Evolutionary conservation across 371 early-diverging fungal genomes (phyloP).

Genomic region (Apophysomyces elegans): DNA sequence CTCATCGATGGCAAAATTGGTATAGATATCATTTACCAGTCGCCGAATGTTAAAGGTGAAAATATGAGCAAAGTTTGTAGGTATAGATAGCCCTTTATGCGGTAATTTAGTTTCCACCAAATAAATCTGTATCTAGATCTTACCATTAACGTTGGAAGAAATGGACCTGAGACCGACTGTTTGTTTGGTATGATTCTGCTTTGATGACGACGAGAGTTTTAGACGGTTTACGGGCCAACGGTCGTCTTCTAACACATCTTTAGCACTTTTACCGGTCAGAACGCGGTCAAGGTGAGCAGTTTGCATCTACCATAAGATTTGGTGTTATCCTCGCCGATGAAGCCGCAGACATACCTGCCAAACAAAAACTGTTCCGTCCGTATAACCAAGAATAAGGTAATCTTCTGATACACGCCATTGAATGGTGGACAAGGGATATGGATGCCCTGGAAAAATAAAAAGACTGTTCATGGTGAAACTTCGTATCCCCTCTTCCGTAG

Average conservation of each 20-base stretch:
- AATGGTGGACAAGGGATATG: constrained; percentile 55
- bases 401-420: constrained; percentile 78
- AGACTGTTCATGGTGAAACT: constrained; percentile 36
- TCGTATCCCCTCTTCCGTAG: not conserved
- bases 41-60: constrained; percentile 51
- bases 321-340: not conserved
- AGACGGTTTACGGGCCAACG: constrained; percentile 59
- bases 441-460: constrained; percentile 65
- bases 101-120: not conserved
- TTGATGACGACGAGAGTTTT: constrained; percentile 15
- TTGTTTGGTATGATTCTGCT: constrained; percentile 22
- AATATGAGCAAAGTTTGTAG: constrained; percentile 38
- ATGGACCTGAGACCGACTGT: constrained; percentile 34
- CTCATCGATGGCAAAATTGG: constrained; percentile 10
- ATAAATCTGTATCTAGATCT: not conserved
- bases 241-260: constrained; percentile 62
- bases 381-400: constrained; percentile 67
- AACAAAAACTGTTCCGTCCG: constrained; percentile 67
- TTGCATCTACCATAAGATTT: constrained; percentile 57
- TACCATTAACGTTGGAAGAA: constrained; percentile 33
- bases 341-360: constrained; percentile 69
- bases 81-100: constrained; percentile 16
- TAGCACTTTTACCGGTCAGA: constrained; percentile 57
- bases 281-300: constrained; percentile 76
- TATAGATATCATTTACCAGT: constrained; percentile 40